Evolutionary conservation across 2,329 filamentous ascomycete species (phyloP).

Genomic region (Lasiodiplodia sp.): DNA sequence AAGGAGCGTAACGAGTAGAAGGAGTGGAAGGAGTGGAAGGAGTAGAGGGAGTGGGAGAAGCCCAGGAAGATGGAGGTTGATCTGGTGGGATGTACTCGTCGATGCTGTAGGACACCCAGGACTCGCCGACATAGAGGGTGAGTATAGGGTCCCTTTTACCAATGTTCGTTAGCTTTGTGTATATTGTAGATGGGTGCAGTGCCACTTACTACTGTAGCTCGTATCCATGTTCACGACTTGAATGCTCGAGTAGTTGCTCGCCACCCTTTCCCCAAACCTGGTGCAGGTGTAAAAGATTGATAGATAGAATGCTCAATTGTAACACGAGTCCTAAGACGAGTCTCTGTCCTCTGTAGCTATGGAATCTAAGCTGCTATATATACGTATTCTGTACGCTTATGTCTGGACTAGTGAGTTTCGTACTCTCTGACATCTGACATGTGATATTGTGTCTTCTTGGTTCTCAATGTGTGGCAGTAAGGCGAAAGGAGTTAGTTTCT

Average conservation of each 20-base stretch:
- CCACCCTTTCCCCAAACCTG: neutral
- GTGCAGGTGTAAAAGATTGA: neutral
- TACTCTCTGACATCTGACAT: no score
- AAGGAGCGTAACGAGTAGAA: no score
- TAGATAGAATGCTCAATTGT: no score
- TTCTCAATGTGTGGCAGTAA: no score
- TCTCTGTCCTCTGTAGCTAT: no score
- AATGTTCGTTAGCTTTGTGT: neutral
- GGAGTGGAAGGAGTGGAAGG: neutral
- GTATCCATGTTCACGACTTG: constrained; percentile 10
- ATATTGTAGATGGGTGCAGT: no score
- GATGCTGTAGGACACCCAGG: constrained; percentile 27
- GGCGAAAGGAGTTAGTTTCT: no score
- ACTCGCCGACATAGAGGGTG: constrained; percentile 17
- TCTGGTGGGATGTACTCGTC: constrained; percentile 32
- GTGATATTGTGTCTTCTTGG: no score
- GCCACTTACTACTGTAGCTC: constrained; percentile 1
- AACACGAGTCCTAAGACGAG: no score
- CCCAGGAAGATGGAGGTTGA: neutral
- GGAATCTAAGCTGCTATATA: no score
- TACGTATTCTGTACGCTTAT: no score
- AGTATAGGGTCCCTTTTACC: neutral
- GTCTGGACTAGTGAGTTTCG: no score
- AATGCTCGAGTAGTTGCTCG: constrained; percentile 12
- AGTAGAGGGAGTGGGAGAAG: neutral